Evolutionary conservation across 495 filamentous ascomycete species (phyloP).

Genomic region (Podospora fimiseda): DNA sequence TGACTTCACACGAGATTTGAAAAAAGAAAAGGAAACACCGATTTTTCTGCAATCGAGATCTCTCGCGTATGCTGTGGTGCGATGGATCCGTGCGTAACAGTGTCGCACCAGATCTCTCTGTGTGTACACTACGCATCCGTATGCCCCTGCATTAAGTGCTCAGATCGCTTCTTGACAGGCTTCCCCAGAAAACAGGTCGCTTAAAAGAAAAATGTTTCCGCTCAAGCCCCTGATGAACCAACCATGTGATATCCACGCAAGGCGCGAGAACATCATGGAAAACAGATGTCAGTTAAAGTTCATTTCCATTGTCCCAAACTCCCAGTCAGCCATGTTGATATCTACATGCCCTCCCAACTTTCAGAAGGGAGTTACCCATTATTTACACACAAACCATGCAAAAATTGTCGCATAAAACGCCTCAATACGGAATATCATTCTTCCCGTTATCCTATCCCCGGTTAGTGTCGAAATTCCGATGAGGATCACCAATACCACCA

Average conservation of each 20-base stretch:
- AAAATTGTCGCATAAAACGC: too few relatives aligned
- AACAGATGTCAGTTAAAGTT: too few relatives aligned
- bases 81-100: slow-evolving; percentile 4
- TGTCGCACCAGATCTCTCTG: slow-evolving; percentile 5
- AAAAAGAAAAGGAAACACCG: too few relatives aligned
- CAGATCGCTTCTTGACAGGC: slow-evolving; percentile 3
- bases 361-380: too few relatives aligned
- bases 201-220: neutral
- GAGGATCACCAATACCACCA: slow-evolving; percentile 29
- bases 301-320: too few relatives aligned
- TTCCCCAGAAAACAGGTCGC: slow-evolving; percentile 10
- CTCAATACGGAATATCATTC: slow-evolving; percentile 9
- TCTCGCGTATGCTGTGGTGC: neutral
- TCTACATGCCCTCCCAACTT: too few relatives aligned
- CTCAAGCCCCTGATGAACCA: neutral
- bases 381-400: too few relatives aligned
- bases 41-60: neutral
- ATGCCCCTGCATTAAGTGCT: neutral
- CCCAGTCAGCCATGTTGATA: too few relatives aligned
- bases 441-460: slow-evolving; percentile 17
- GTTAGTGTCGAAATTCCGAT: slow-evolving; percentile 24
- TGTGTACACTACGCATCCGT: neutral
- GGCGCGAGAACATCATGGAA: too few relatives aligned
- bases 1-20: too few relatives aligned
- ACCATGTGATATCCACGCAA: too few relatives aligned